Evolutionary conservation across 352 stramenopile species (phyloP), one percentile per base, ranked within the genome.

Genomic region (Plasmopara muralis): DNA sequence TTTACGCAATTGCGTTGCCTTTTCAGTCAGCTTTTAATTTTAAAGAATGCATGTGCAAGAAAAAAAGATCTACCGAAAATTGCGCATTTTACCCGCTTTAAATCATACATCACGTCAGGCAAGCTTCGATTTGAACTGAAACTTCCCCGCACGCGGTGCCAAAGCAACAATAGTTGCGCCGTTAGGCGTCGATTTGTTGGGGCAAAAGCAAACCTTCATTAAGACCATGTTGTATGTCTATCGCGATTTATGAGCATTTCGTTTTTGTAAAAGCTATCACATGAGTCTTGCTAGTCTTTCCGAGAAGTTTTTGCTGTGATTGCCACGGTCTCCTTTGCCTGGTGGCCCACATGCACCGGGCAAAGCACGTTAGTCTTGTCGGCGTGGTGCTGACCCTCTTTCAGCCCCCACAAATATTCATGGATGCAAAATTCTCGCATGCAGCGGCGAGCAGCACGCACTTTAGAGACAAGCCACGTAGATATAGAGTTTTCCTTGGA

Each of bases 361-460:
- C 83, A 94, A 10, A 92, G 57, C 16, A 94, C 62, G 44, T 79
- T 89, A 43, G 62, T 83, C 55, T 87, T 68, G 48, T 91, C 81
- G 6, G 69, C 66, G 12, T 83, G 66, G 68, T 83, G 77, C 63
- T 86, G 60, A 28, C 79, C 76, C 47, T 87, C 73, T 68, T 91
- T 87, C 44, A 85, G 56, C 39, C 81, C 81, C 81, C 81, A 94
- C 6, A 94, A 57, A 49, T 71, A 86, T 59, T 94, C 83, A 62
- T 94, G 83, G 39, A 94, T 62, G 53, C 83, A 94, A 33, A 91
- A 62, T 51, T 89, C 75, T 64, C 88, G 85, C 37, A 94, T 58
- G 20, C 63, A 72, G 49, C 85, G 73, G 20, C 82, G 82, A 13
- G 89, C 48, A 5, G 65, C 64, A 43, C 77, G 81, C 34, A 94